Evolutionary conservation across 2,329 filamentous ascomycete species (phyloP).

Genomic region (Fusarium phyllophilum): DNA sequence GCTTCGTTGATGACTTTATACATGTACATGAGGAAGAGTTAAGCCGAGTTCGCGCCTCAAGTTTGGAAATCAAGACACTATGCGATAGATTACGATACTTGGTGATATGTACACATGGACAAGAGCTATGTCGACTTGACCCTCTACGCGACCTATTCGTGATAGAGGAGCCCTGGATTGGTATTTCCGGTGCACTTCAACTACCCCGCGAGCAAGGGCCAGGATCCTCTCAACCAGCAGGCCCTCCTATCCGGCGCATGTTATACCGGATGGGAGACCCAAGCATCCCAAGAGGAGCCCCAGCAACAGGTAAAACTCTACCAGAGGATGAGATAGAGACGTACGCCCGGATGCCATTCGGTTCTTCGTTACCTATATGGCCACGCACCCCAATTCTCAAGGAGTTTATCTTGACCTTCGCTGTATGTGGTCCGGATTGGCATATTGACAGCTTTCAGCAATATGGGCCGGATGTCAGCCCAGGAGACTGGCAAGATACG

Average conservation of each 20-base stretch:
- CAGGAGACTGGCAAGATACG: no score
- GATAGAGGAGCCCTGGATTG: background rate
- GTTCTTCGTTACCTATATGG: background rate
- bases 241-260: background rate
- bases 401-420: background rate
- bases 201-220: fast-evolving
- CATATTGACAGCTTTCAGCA: background rate
- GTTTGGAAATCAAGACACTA: background rate
- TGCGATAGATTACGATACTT: background rate
- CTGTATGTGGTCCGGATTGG: fast-evolving
- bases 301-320: no score
- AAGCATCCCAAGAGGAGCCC: background rate
- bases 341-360: fast-evolving
- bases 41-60: fast-evolving
- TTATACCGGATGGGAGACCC: fast-evolving
- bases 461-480: no score
- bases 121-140: background rate
- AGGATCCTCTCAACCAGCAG: background rate
- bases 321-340: background rate
- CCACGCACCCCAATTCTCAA: background rate
- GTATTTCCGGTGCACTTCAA: no score
- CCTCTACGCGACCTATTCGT: background rate
- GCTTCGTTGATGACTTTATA: no score
- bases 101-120: fast-evolving
- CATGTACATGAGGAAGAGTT: background rate